phyloP scores from a whole-genome alignment of 176 grass and related monocot species.

The Oryza glaberrima region DNA sequence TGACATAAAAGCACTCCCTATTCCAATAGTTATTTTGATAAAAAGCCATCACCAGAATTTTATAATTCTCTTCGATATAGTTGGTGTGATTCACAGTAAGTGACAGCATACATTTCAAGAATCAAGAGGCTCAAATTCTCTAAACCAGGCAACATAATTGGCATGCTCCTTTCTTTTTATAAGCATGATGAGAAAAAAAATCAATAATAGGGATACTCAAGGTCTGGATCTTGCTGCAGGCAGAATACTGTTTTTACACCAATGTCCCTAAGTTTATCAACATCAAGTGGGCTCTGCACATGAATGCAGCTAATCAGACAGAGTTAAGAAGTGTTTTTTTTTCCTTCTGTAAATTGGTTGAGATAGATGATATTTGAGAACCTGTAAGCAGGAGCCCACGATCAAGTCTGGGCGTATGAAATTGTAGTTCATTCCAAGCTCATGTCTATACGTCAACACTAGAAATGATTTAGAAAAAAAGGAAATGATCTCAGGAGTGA shows the following conservation, averaged over 20 bases:
- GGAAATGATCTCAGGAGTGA: conserved; percentile 22
- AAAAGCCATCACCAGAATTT: background rate
- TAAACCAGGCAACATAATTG: background rate
- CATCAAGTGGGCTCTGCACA: conserved; percentile 71
- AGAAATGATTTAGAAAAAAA: conserved; percentile 17
- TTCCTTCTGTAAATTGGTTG: conserved; percentile 9
- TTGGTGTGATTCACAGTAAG: background rate
- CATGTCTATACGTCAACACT: conserved; percentile 95
- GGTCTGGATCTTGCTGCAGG: conserved; percentile 91
- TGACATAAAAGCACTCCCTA: background rate
- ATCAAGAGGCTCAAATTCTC: background rate
- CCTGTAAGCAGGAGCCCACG: conserved; percentile 98
- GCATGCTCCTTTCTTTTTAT: background rate
- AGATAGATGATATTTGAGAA: conserved; percentile 39
- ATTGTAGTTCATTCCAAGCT: conserved; percentile 98
- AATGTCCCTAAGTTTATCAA: conserved; percentile 87
- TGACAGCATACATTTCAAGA: background rate
- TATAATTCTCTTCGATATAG: background rate
- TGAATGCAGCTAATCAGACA: conserved; percentile 48
- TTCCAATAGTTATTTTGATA: background rate
- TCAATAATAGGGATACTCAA: conserved; percentile 71
- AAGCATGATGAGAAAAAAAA: conserved; percentile 7
- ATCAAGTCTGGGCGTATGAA: conserved; percentile 91
- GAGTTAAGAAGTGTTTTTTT: background rate
- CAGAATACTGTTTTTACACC: conserved; percentile 96